These are phyloP conservation scores for Leishmania arabica DNA, from an alignment of 208 protist species.

Conservation along the genomic window DNA sequence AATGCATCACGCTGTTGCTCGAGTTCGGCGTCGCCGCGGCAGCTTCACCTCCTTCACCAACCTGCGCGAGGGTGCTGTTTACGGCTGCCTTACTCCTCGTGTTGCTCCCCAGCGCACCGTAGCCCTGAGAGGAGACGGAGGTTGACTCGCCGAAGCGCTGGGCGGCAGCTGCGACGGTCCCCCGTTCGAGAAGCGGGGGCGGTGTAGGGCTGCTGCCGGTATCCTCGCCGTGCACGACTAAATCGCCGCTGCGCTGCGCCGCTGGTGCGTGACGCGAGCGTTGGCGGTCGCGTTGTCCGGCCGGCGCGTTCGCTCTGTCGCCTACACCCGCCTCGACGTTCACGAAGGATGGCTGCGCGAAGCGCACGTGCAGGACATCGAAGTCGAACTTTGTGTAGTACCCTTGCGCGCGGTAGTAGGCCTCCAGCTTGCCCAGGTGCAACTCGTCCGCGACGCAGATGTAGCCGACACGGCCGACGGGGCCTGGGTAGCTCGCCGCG, in stretches of 20 bases:
- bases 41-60: constrained; percentile 19
- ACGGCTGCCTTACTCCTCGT: neutral
- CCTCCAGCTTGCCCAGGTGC: constrained; percentile 60
- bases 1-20: constrained; percentile 7
- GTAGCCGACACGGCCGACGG: constrained; percentile 63
- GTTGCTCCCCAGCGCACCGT: neutral
- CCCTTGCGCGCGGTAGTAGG: constrained; percentile 55
- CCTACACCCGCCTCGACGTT: constrained; percentile 1
- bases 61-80: neutral
- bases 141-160: neutral
- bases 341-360: constrained; percentile 42
- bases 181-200: neutral
- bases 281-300: constrained; percentile 8
- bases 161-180: neutral
- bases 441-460: constrained; percentile 82
- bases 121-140: neutral
- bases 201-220: neutral
- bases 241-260: neutral
- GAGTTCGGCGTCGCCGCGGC: constrained; percentile 4
- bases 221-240: neutral
- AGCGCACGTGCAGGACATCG: constrained; percentile 75
- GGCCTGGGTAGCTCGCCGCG: constrained; percentile 21
- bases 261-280: neutral
- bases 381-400: constrained; percentile 86
- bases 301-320: neutral